These are phyloP conservation scores for Suillus subluteus DNA, from an alignment of 768 basidiomycete species.

Conservation along the genomic window DNA sequence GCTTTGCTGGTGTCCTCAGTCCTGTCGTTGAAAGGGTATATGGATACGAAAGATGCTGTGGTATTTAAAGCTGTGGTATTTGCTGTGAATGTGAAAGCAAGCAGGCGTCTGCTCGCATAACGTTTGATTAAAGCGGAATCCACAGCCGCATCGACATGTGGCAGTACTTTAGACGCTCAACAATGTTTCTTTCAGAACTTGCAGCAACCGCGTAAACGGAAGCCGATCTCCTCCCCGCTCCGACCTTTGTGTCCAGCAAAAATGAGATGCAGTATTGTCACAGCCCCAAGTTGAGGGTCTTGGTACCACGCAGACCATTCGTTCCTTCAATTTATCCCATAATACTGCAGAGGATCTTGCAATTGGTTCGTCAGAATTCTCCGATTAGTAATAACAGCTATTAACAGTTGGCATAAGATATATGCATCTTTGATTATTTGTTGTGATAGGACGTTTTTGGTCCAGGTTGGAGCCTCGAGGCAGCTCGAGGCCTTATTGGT, in stretches of 20 bases:
- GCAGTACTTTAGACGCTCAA: slow-evolving; percentile 2
- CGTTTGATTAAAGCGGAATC: neutral
- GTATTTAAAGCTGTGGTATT: neutral
- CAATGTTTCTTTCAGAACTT: neutral
- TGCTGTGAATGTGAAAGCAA: neutral
- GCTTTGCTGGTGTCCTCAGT: neutral
- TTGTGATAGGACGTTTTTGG: neutral
- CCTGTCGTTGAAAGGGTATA: neutral
- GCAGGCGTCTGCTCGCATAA: neutral
- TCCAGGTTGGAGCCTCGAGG: neutral
- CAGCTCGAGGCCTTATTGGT: neutral
- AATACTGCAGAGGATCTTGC: neutral
- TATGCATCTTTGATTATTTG: neutral
- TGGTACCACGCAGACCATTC: neutral
- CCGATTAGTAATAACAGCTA: neutral
- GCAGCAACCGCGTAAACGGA: neutral
- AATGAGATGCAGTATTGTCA: neutral
- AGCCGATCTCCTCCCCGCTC: too few species aligned
- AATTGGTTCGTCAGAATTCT: neutral
- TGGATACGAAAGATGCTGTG: neutral
- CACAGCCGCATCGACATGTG: neutral
- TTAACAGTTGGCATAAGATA: neutral
- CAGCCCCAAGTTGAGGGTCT: neutral
- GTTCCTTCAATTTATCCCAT: neutral
- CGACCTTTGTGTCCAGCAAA: neutral